A percentile compares a stretch with the other conserved stretches of the same genome.
These are phyloP conservation scores for Solanum ahanhuiri DNA, from an alignment of 257 asterid genomes.

Conservation along the genomic window DNA sequence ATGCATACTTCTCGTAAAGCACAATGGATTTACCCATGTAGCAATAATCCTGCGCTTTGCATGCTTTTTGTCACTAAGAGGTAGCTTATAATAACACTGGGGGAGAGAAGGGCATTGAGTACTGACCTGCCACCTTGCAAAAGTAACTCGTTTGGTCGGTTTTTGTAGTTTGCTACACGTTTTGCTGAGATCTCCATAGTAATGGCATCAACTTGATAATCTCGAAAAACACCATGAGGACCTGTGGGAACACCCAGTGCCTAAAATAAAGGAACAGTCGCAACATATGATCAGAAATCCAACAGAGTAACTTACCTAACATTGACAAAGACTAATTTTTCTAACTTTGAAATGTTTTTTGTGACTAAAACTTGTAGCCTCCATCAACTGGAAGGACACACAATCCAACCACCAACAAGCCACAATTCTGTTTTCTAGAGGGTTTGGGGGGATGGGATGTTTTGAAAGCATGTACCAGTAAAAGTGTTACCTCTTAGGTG, in stretches of 20 bases:
- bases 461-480: not conserved
- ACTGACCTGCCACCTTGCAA: constrained; percentile 71
- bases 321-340: not conserved
- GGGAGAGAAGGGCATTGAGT: not conserved
- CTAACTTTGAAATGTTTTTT: not conserved
- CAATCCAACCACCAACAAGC: not conserved
- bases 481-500: not conserved
- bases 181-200: constrained; percentile 74
- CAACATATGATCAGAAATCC: not conserved
- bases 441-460: not conserved
- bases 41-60: not conserved
- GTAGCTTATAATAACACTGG: not conserved
- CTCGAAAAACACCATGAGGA: constrained; percentile 96
- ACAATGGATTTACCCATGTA: not conserved
- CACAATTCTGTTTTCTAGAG: not conserved
- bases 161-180: constrained; percentile 36
- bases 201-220: constrained; percentile 89
- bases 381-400: not conserved
- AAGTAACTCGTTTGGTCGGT: constrained; percentile 39
- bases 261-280: constrained; percentile 20
- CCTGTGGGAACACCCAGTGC: constrained; percentile 97
- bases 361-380: not conserved
- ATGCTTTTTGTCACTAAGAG: not conserved
- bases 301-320: not conserved
- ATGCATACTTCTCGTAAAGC: not conserved